Base-by-base conservation (phyloP, 768 basidiomycete genomes). In the Sarcodon sp. region DNA sequence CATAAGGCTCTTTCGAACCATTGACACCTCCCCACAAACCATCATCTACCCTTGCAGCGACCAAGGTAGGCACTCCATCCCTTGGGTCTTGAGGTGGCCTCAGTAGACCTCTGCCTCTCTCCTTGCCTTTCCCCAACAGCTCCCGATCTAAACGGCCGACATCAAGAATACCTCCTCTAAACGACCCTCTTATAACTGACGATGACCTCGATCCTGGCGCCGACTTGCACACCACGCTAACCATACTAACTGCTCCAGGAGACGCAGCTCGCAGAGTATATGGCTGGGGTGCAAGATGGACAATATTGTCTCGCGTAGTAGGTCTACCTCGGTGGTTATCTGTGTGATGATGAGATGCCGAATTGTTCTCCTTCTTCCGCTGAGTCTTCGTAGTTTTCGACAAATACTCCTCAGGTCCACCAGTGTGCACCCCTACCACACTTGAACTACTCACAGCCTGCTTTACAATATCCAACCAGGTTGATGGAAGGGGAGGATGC, bases 401-500 rank as follows among this genome's bases (percentile, higher is more conserved):
- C 46, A n/a, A 32, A 45, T 34, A 8, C 3, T 21, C 33, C 5
- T 34, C 36, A 8, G 70, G 71, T 0, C 72, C 69, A 16, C 75
- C 70, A 4, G 74, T 59, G 51, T 70, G 67, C 1, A 71, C 65
- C 4, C 68, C 74, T 34, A 65, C 59, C 3, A 71, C 72, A 15
- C 76, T 75, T 41, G 71, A 70, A 9, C 54, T 56, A n/a, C 79
- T 64, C 7, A 86, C 68, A 0, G 81, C 81, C 47, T 71, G 76
- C 7, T 81, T 71, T n/a, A 86, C 80, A 1, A 69, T 74, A 57
- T 82, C 79, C 18, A 86, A 64, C 84, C 84, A 87, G n/a, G 75
- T 75, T 7, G 68, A 59, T 3, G 83, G 82, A 33, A 85, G 65
- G 4, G 81, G 77, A n/a, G 79, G 78, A 27, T 13, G 47, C 12